phyloP scores from a whole-genome alignment of 139 green algal species.

The Medakamo hakoo region DNA sequence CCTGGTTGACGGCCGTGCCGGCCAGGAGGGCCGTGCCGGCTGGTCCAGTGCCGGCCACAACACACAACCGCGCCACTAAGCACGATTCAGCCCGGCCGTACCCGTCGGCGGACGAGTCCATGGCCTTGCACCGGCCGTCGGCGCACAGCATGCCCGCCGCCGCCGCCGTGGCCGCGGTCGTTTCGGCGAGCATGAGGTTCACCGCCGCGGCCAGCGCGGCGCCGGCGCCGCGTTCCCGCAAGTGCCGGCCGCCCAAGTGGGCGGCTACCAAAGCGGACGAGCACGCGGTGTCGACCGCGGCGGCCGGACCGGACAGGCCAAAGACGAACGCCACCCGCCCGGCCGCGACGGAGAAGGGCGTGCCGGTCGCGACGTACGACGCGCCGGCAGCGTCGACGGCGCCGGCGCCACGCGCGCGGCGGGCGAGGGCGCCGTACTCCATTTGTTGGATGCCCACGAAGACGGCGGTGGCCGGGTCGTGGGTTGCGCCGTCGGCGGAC shows the following conservation, averaged over 20 bases:
- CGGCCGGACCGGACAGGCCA: constrained; percentile 35
- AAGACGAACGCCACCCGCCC: constrained; percentile 69
- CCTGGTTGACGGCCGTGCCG: constrained; percentile 37
- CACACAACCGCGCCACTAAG: background rate
- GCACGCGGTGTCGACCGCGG: constrained; percentile 73
- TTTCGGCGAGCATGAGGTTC: constrained; percentile 30
- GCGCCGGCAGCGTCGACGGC: background rate
- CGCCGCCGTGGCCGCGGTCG: constrained; percentile 18
- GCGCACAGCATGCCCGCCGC: constrained; percentile 32
- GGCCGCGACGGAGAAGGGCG: constrained; percentile 46
- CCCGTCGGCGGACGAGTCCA: constrained; percentile 25
- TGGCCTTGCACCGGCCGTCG: constrained; percentile 32
- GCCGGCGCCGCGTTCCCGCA: background rate
- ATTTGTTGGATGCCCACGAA: constrained; percentile 56
- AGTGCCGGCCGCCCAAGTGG: constrained; percentile 12
- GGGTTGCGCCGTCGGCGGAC: background rate
- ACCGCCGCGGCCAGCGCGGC: constrained; percentile 8
- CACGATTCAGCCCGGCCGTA: constrained; percentile 37
- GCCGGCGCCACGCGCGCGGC: too few relatives aligned
- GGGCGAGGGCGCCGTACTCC: constrained; percentile 40
- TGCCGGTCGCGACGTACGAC: constrained; percentile 19
- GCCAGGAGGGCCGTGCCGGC: constrained; percentile 8
- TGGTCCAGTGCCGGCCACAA: background rate
- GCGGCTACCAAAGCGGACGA: constrained; percentile 47
- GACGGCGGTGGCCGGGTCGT: constrained; percentile 15